Evolutionary conservation across 1,284 basidiomycete genomes (phyloP).

Genomic region (Fomitopsis betulina): DNA sequence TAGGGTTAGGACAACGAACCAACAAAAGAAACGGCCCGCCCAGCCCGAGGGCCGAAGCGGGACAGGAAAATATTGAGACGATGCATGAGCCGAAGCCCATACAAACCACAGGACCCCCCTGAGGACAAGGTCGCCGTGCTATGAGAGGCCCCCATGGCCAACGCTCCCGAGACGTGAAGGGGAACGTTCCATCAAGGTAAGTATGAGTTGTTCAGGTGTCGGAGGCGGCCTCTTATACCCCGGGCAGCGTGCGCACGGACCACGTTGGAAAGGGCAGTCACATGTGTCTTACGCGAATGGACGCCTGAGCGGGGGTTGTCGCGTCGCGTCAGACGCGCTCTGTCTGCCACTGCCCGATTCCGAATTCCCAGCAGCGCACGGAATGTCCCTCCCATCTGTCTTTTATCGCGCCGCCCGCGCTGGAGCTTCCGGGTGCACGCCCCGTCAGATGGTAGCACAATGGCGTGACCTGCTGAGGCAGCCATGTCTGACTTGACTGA

Average conservation of each 20-base stretch:
- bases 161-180: conserved; percentile 37
- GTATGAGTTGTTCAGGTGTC: conserved; percentile 26
- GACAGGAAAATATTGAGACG: conserved; percentile 70
- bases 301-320: background rate
- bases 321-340: background rate
- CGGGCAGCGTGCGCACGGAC: conserved; percentile 24
- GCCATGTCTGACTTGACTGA: background rate
- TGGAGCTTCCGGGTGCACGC: background rate
- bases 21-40: conserved; percentile 29
- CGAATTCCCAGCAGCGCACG: background rate
- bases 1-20: conserved; percentile 25
- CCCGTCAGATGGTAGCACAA: background rate
- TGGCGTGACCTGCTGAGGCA: conserved; percentile 11
- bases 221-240: conserved; percentile 18
- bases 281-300: conserved; percentile 10
- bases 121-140: conserved; percentile 70
- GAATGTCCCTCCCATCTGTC: background rate
- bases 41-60: conserved; percentile 45
- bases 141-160: conserved; percentile 47
- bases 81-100: conserved; percentile 64
- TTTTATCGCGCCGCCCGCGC: background rate
- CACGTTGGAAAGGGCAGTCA: conserved; percentile 11
- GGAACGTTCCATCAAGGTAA: conserved; percentile 36
- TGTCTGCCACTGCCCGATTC: background rate
- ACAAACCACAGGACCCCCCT: conserved; percentile 46